These are phyloP conservation scores for Podospora fimiseda DNA, from an alignment of 495 filamentous ascomycete genomes.

Conservation along the genomic window DNA sequence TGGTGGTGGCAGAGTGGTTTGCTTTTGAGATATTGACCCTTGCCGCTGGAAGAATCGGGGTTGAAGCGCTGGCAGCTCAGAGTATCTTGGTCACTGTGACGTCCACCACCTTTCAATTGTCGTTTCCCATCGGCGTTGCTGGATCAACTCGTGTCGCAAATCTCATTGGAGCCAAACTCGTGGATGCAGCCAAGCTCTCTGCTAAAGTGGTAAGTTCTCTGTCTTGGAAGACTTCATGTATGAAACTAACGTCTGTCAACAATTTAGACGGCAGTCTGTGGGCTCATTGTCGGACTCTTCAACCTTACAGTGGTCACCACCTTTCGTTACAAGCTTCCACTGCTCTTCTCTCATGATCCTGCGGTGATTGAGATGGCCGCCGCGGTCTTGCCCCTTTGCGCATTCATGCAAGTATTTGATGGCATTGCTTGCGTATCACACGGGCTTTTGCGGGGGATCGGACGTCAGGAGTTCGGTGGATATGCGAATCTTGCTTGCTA, in stretches of 20 bases:
- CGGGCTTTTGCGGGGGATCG: constrained; percentile 76
- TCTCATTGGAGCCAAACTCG: constrained; percentile 61
- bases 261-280: constrained; percentile 49
- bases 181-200: constrained; percentile 62
- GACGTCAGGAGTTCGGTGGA: constrained; percentile 80
- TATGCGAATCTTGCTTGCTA: constrained; percentile 81
- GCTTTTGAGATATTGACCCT: constrained; percentile 78
- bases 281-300: constrained; percentile 63
- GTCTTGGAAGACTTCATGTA: neutral
- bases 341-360: constrained; percentile 71
- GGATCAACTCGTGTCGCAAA: constrained; percentile 60
- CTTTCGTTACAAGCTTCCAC: constrained; percentile 62
- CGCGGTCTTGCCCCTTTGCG: constrained; percentile 65
- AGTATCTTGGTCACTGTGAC: constrained; percentile 51
- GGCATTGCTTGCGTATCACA: constrained; percentile 70
- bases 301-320: constrained; percentile 62
- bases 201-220: constrained; percentile 55
- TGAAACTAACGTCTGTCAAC: neutral
- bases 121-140: constrained; percentile 57
- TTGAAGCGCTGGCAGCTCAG: constrained; percentile 59
- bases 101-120: constrained; percentile 52
- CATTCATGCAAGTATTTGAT: constrained; percentile 86
- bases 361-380: constrained; percentile 75
- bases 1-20: constrained; percentile 88
- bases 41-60: constrained; percentile 62